phyloP scores from a whole-genome alignment of 495 filamentous ascomycete species.

The Penicillium verhagenii region DNA sequence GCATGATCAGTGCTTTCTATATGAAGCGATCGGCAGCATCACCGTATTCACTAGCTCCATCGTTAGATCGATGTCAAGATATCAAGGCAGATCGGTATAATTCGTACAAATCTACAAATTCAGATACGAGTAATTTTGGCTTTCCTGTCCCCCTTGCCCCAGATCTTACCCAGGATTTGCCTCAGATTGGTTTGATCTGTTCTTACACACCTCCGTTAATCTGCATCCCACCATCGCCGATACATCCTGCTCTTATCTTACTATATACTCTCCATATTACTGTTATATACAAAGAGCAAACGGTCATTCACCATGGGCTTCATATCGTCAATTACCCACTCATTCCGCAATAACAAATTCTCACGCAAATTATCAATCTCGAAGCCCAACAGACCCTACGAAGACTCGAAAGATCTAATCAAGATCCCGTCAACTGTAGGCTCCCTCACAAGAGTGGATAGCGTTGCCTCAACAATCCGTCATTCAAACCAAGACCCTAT shows the following conservation, averaged over 20 bases:
- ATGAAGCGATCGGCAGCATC: slow-evolving; percentile 12
- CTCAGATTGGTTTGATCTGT: slow-evolving; percentile 13
- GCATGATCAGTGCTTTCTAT: background rate
- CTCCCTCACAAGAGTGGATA: slow-evolving; percentile 14
- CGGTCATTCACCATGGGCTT: slow-evolving; percentile 21
- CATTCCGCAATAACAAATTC: slow-evolving; percentile 17
- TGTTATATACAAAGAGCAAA: background rate
- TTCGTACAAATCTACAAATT: background rate
- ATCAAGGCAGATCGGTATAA: background rate
- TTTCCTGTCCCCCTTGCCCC: slow-evolving; percentile 15
- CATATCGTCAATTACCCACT: slow-evolving; percentile 18
- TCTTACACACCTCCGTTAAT: slow-evolving; percentile 5
- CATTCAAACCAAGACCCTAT: slow-evolving; percentile 12
- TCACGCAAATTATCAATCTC: slow-evolving; percentile 17
- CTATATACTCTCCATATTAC: background rate
- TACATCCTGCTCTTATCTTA: background rate
- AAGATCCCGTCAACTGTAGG: slow-evolving; percentile 12
- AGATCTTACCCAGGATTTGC: slow-evolving; percentile 17
- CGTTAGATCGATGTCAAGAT: background rate
- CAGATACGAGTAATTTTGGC: slow-evolving; percentile 9
- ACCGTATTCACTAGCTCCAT: slow-evolving; percentile 1
- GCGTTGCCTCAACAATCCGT: slow-evolving; percentile 16
- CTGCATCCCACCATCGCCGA: background rate
- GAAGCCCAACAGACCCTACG: slow-evolving; percentile 16
- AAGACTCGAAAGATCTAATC: slow-evolving; percentile 28